Percentiles rank a stretch among this genome's conserved stretches.
These are phyloP conservation scores for Verticillium isaacii DNA, from an alignment of 2,329 filamentous ascomycete genomes.

Conservation along the genomic window DNA sequence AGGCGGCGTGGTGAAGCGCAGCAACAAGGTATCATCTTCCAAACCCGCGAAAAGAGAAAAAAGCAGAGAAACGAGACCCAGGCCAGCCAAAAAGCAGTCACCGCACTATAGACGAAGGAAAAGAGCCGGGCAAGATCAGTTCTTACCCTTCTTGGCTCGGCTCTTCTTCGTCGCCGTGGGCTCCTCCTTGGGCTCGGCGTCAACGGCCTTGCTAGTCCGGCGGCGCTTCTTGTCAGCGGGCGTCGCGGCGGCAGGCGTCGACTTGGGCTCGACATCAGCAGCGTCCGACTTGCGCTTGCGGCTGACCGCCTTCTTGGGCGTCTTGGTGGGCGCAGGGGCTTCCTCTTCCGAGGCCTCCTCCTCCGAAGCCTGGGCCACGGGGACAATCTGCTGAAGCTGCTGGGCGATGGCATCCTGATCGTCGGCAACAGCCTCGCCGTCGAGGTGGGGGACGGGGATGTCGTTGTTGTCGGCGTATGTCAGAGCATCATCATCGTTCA, in stretches of 20 bases:
- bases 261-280: slow-evolving; percentile 33
- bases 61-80: not conserved
- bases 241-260: slow-evolving; percentile 42
- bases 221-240: slow-evolving; percentile 59
- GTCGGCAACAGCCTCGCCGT: slow-evolving; percentile 37
- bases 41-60: not conserved
- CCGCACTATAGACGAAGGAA: slow-evolving; percentile 1
- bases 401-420: slow-evolving; percentile 56
- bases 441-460: slow-evolving; percentile 48
- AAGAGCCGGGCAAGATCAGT: slow-evolving; percentile 3
- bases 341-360: slow-evolving; percentile 32
- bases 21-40: not conserved
- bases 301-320: slow-evolving; percentile 50
- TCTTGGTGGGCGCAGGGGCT: slow-evolving; percentile 43
- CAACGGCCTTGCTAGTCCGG: slow-evolving; percentile 48
- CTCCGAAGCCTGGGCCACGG: slow-evolving; percentile 32
- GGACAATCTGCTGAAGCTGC: slow-evolving; percentile 45
- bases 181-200: slow-evolving; percentile 45
- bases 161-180: slow-evolving; percentile 46
- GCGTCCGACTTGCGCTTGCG: slow-evolving; percentile 55
- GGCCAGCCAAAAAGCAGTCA: slow-evolving; percentile 2
- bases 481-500: slow-evolving; percentile 56
- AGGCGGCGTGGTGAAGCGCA: not conserved
- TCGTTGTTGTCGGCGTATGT: slow-evolving; percentile 55
- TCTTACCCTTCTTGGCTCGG: slow-evolving; percentile 53